Percentiles rank a stretch among this genome's conserved stretches.
Conservation (phyloP, 768 basidiomycete species). For the Solioccasus polychromus region DNA sequence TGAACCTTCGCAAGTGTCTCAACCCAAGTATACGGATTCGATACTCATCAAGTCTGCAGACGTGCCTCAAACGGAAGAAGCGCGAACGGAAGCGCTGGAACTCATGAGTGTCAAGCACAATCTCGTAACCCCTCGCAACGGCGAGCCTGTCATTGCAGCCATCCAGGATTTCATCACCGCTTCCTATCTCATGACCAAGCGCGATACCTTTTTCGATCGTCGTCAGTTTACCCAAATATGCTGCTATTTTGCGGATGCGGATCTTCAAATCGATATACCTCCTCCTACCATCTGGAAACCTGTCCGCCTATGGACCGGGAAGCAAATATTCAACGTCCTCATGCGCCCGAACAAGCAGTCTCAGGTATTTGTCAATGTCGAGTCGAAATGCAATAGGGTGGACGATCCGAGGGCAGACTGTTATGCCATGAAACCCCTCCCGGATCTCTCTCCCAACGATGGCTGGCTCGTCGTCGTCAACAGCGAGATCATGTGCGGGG, state of each 20-base stretch:
- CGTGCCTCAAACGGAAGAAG: conserved; percentile 98
- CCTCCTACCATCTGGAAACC: conserved; percentile 95
- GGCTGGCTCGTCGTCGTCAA: conserved; percentile 97
- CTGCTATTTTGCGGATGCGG: conserved; percentile 89
- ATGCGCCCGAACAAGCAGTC: conserved; percentile 90
- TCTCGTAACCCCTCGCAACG: conserved; percentile 95
- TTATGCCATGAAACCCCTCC: conserved; percentile 60
- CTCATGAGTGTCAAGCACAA: conserved; percentile 98
- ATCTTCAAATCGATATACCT: conserved; percentile 91
- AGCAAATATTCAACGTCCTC: conserved; percentile 96
- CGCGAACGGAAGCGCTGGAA: conserved; percentile 92
- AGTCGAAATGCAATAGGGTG: conserved; percentile 91
- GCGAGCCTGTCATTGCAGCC: conserved; percentile 98
- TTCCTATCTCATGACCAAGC: conserved; percentile 89
- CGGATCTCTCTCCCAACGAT: conserved; percentile 93
- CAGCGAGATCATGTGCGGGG: conserved; percentile 98
- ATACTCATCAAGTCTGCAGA: conserved; percentile 45
- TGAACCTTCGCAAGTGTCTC: conserved; percentile 85
- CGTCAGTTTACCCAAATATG: conserved; percentile 96
- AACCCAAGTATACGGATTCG: neutral
- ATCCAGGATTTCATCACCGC: conserved; percentile 99
- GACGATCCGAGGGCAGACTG: conserved; percentile 70
- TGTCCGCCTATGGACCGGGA: conserved; percentile 92
- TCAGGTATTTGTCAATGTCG: conserved; percentile 88
- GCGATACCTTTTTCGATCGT: conserved; percentile 91